Percentiles rank a stretch among this genome's conserved stretches.
Evolutionary conservation across 2,329 filamentous ascomycete genomes (phyloP).

Genomic region (Epichloe festucae): DNA sequence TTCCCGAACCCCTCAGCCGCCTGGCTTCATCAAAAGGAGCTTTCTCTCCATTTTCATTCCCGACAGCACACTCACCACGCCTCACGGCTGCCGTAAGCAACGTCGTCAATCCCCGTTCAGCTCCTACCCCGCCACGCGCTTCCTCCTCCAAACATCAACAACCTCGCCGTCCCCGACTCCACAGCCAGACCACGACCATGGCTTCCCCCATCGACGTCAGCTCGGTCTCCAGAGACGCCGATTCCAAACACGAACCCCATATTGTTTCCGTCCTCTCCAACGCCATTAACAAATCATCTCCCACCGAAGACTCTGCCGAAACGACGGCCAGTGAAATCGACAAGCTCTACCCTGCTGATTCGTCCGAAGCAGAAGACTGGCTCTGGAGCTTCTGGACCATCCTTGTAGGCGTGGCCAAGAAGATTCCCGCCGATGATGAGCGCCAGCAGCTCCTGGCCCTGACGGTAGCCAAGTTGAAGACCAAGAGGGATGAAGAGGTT

Average conservation of each 20-base stretch:
- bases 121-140: background rate
- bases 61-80: background rate
- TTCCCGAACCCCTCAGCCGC: too few species aligned
- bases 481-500: conserved; percentile 11
- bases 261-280: conserved; percentile 13
- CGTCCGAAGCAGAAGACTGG: conserved; percentile 12
- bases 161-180: background rate
- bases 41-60: background rate
- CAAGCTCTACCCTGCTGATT: conserved; percentile 11
- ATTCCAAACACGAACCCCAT: conserved; percentile 7
- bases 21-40: too few species aligned
- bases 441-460: conserved; percentile 13
- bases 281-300: conserved; percentile 10
- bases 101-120: background rate
- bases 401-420: conserved; percentile 13
- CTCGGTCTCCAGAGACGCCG: conserved; percentile 1
- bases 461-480: conserved; percentile 12
- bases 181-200: conserved; percentile 1
- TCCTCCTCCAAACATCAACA: background rate
- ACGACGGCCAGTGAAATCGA: conserved; percentile 14
- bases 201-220: conserved; percentile 2
- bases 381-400: conserved; percentile 19
- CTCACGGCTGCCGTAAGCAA: background rate
- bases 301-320: conserved; percentile 9
- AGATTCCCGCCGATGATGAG: conserved; percentile 15